Percentiles rank a stretch among this genome's conserved stretches.
These are phyloP conservation scores for Collybia sordida DNA, from an alignment of 768 basidiomycete species.

Conservation along the genomic window DNA sequence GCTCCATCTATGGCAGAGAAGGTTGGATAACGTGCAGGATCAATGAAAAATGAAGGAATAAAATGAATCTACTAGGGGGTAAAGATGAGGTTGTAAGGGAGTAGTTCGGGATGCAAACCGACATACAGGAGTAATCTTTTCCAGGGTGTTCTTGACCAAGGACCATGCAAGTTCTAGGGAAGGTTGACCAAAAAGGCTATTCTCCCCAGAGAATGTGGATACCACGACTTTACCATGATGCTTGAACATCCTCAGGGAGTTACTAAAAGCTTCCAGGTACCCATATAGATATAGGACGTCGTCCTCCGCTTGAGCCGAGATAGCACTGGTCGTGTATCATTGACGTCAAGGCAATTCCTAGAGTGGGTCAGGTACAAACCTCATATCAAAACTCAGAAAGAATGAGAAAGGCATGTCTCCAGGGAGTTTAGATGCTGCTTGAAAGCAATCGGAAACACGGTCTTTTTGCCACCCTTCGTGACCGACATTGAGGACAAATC, in stretches of 20 bases:
- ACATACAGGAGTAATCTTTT: conserved; percentile 42
- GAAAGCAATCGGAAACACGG: conserved; percentile 65
- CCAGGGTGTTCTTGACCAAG: too few species aligned
- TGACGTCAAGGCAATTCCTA: not conserved
- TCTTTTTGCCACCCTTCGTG: conserved; percentile 59
- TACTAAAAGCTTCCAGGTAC: conserved; percentile 50
- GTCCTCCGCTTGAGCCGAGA: conserved; percentile 47
- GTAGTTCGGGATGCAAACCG: conserved; percentile 63
- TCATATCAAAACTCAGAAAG: conserved; percentile 80
- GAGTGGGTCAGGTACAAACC: conserved; percentile 38
- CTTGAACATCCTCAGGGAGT: conserved; percentile 60
- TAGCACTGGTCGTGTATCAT: conserved; percentile 33
- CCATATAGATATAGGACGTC: conserved; percentile 52
- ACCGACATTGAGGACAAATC: conserved; percentile 73
- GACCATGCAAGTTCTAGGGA: too few species aligned
- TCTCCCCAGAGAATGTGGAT: conserved; percentile 72
- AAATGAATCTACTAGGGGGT: conserved; percentile 51
- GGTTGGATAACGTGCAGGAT: conserved; percentile 45
- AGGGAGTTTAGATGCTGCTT: conserved; percentile 7
- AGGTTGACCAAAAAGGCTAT: conserved; percentile 61
- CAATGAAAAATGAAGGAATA: conserved; percentile 70
- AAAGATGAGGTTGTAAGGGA: conserved; percentile 43
- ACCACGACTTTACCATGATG: conserved; percentile 49
- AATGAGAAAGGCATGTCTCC: conserved; percentile 51
- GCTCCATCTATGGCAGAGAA: conserved; percentile 59